Base-by-base conservation (phyloP, 805 yeast genomes). In the Lipomyces kockii region DNA sequence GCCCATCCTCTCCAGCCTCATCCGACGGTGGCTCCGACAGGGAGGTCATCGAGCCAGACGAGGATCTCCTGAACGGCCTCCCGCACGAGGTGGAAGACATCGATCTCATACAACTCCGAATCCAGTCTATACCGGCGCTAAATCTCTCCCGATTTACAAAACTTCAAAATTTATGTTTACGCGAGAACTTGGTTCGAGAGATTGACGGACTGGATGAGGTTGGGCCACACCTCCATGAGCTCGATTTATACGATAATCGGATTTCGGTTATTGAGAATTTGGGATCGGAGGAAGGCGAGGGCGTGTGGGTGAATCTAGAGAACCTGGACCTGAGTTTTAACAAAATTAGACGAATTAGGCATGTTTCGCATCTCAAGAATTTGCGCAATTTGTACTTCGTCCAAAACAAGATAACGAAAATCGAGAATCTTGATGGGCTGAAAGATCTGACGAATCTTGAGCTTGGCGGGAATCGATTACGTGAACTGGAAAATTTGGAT, bases 211-310 rank as follows among this genome's bases (percentile, higher is more conserved):
- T 94, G 22, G 92, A 92, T 66, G 80, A 80, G 12, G 74, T 89
- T 9, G 85, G 86, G 20, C 81, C 83, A 1, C 81, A 82, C 0
- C 73, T 95, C 72, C 90, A 86, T 71, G 95, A 92, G 68, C 80
- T 95, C 66, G 99, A 95, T 78, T 82, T 93, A 39, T 95, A 95
- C 76, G 99, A 95, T 78, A 95, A 95, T 78, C 82, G 97, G 73
- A 89, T 95, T 74, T 87, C 88, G 71, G 97, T 92, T 76, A 91
- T 95, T 61, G 78, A 75, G 63, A 87, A 93, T 3, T 78, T 92
- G 61, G 66, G 60, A 25, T 67, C 63, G 20, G 71, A 54, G 29
- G 62, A 51, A 1, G 60, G 35, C 11, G 67, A 60, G 14, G 58
- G 60, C 27, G 58, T 22, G 54, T 67, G 70, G 70, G 14, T 27